Conservation (phyloP, 228 moss, liverwort and hornwort genomes). For the Sphagnum magellanicum region DNA sequence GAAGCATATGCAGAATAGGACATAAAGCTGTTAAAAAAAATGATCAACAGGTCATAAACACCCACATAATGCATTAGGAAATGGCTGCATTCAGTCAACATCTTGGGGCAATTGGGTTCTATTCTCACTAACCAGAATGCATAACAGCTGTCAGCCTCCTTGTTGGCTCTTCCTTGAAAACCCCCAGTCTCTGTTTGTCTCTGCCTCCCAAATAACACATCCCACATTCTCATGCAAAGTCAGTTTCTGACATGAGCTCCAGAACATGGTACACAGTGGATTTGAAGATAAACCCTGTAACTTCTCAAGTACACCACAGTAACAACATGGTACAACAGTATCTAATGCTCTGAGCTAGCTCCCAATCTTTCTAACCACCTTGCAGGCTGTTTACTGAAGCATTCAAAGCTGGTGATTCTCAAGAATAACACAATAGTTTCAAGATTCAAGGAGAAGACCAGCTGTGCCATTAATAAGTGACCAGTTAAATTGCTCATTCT, state of each 20-base stretch:
- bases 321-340: neutral
- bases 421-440: neutral
- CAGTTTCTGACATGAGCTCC: no score
- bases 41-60: no score
- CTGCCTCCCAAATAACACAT: conserved; percentile 23
- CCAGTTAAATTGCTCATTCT: no score
- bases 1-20: no score
- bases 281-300: neutral
- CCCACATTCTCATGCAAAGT: neutral
- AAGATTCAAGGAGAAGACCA: neutral
- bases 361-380: no score
- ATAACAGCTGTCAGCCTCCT: conserved; percentile 90
- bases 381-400: no score
- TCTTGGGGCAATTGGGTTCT: no score
- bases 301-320: neutral
- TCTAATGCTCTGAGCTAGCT: neutral
- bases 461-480: no score
- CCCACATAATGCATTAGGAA: no score
- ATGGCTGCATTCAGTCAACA: no score
- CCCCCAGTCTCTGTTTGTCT: conserved; percentile 74
- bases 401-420: neutral
- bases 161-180: conserved; percentile 90
- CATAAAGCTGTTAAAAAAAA: no score
- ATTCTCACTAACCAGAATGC: conserved; percentile 75
- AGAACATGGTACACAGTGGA: neutral